These are phyloP conservation scores for Aureobasidium lini DNA, from an alignment of 2,329 filamentous ascomycete genomes.

Conservation along the genomic window DNA sequence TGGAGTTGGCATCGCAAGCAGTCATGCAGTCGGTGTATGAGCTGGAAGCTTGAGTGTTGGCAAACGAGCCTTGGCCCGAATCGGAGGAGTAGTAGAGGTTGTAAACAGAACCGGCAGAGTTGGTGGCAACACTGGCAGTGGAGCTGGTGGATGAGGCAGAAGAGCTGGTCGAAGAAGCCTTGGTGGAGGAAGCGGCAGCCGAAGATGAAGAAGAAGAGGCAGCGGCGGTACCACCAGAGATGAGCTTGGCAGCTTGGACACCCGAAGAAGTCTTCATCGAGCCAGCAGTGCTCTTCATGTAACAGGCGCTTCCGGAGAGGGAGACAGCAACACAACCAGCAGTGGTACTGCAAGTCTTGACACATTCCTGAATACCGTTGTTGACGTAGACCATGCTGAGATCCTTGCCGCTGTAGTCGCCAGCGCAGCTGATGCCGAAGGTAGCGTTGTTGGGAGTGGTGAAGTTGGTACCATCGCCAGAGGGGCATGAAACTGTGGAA, in stretches of 20 bases:
- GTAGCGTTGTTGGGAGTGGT: constrained; percentile 21
- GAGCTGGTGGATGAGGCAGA: constrained; percentile 10
- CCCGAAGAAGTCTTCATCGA: constrained; percentile 10
- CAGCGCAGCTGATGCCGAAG: constrained; percentile 24
- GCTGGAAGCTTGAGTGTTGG: constrained; percentile 13
- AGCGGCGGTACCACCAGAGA: constrained; percentile 5
- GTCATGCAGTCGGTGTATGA: constrained; percentile 17
- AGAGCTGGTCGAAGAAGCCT: neutral
- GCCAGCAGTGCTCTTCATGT: constrained; percentile 23
- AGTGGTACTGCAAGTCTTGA: constrained; percentile 21
- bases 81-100: constrained; percentile 16
- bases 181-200: constrained; percentile 7
- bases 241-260: constrained; percentile 17
- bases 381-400: constrained; percentile 14
- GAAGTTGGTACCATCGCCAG: constrained; percentile 21
- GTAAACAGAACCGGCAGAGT: constrained; percentile 9
- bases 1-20: constrained; percentile 15
- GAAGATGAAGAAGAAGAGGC: neutral
- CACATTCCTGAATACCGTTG: constrained; percentile 19
- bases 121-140: neutral
- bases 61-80: constrained; percentile 13
- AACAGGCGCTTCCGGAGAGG: constrained; percentile 23
- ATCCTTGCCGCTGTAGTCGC: constrained; percentile 19
- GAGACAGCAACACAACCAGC: constrained; percentile 21
- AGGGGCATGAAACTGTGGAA: constrained; percentile 21